phyloP scores from a whole-genome alignment of 1,284 basidiomycete genomes.

The Phlebopus sp. region DNA sequence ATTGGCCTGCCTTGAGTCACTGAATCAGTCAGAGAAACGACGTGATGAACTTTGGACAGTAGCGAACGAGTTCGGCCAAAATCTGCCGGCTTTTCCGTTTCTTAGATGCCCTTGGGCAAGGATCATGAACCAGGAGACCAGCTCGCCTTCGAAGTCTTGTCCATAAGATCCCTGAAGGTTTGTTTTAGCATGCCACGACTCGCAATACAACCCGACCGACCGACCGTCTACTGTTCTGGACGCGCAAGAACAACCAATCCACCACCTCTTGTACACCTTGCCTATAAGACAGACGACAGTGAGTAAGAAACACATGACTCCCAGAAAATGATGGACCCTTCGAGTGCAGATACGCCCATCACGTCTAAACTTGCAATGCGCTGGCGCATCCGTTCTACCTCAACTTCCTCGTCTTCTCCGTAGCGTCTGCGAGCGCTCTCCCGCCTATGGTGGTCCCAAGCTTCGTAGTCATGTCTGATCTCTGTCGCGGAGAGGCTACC shows the following conservation, averaged over 20 bases:
- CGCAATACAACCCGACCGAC: background rate
- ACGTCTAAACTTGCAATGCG: conserved; percentile 86
- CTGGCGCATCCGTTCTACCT: conserved; percentile 51
- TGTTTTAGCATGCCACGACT: too few species aligned
- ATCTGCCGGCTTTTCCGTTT: too few species aligned
- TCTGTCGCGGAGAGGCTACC: conserved; percentile 81
- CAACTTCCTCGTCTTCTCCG: conserved; percentile 44
- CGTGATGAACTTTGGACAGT: too few species aligned
- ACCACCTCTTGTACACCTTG: conserved; percentile 88
- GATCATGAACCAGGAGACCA: too few species aligned
- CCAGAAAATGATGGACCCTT: conserved; percentile 62
- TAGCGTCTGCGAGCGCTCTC: conserved; percentile 58
- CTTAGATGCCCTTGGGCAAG: too few species aligned
- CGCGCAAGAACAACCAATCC: conserved; percentile 90
- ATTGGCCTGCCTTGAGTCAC: too few species aligned
- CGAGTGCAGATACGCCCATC: conserved; percentile 84
- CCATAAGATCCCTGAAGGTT: too few species aligned
- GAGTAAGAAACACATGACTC: background rate
- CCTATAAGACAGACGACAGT: conserved; percentile 39
- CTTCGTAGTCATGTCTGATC: conserved; percentile 86
- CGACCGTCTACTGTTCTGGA: conserved; percentile 78
- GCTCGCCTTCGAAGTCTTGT: too few species aligned
- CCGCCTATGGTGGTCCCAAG: conserved; percentile 76
- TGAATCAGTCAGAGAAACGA: too few species aligned
- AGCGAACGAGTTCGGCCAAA: too few species aligned